Base-by-base conservation (phyloP, 495 filamentous ascomycete genomes). In the Penicillium cinerascens region DNA sequence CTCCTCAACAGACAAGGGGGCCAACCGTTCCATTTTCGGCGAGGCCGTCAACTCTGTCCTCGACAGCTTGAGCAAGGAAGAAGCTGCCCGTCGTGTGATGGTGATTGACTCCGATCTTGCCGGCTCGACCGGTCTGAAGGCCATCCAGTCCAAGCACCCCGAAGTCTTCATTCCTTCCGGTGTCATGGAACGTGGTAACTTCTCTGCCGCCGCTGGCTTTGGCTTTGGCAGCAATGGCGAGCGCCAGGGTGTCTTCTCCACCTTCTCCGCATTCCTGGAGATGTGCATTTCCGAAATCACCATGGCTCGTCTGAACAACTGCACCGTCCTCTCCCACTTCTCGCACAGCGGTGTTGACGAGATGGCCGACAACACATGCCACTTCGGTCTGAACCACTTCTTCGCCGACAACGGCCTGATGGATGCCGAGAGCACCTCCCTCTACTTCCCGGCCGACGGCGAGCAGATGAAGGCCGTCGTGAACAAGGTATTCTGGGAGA, bases 391-490 rank as follows among this genome's bases (percentile, higher is more conserved):
- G 33, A 71, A 73, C 61, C 65, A 71, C 52, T 73, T 73, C 65
- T 73, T 73, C 45, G 70, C 70, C 11, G 70, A 73, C 25, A 73
- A 73, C 42, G 70, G 70, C 2, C 56, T 73, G 13, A 68, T 71
- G 63, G 68, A 71, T 48, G 61, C 64, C 16, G 59, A 54, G 43
- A 56, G 13, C 29, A 70, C 68, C 2, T 27, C 63, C 0, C 44
- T 73, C n/a, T 73, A 71, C 51, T 73, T 73, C 66, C 70, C 70
- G 3, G 70, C 70, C 20, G 70, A 73, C 36, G 70, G 70, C 29
- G 70, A 73, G 58, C 70, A 73, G 58, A 73, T 73, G 70, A 71
- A 69, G 56, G 68, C 68, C n/a, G 68, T 73, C 9, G 64, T 73
- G 20, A 60, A 57, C 23, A 57, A 67, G 45, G 64, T 73, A 49